These are phyloP conservation scores for Jackrogersella multiformis DNA, from an alignment of 495 filamentous ascomycete species.

Conservation along the genomic window DNA sequence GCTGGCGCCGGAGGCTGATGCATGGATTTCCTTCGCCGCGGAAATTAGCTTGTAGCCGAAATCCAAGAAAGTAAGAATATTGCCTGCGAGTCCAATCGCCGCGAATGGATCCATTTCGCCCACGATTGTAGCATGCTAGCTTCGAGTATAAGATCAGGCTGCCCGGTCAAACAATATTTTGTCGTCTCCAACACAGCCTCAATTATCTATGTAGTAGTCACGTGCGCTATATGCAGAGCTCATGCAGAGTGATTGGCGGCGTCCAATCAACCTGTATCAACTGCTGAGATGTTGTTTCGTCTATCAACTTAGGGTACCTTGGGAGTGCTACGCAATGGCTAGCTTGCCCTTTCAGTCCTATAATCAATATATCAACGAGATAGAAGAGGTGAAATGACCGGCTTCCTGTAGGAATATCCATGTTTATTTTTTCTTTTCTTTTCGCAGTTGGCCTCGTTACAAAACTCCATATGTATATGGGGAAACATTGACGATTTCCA, in stretches of 20 bases:
- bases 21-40: constrained; percentile 42
- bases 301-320: too few species aligned
- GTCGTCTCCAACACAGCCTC: neutral
- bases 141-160: neutral
- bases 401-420: too few species aligned
- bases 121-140: neutral
- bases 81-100: constrained; percentile 50
- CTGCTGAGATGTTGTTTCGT: too few species aligned
- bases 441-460: neutral
- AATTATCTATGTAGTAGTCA: neutral
- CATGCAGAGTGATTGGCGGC: neutral
- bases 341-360: neutral
- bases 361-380: too few species aligned
- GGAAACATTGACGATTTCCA: neutral
- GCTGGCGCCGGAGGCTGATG: constrained; percentile 37
- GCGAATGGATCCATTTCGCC: constrained; percentile 54
- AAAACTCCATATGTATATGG: neutral
- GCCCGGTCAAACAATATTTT: neutral
- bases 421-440: too few species aligned
- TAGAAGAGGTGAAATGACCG: too few species aligned
- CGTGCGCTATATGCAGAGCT: neutral
- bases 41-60: constrained; percentile 47
- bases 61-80: constrained; percentile 52
- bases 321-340: too few species aligned
- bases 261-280: too few species aligned